Evolutionary conservation across 768 basidiomycete species (phyloP).

Genomic region (Saitozyma sp.): DNA sequence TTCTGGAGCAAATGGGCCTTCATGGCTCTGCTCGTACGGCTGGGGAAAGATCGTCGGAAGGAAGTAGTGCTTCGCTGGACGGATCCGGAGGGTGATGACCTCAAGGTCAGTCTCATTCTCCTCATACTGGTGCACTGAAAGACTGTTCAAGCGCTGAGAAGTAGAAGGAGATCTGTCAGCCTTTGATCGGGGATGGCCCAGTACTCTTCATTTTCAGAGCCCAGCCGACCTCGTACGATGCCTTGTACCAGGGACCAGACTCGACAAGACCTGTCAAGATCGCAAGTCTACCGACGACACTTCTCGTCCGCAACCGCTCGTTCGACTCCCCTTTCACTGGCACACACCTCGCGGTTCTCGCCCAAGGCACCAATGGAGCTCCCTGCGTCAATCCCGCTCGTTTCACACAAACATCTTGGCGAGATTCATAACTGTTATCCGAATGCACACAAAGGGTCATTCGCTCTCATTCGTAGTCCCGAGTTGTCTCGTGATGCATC

Average conservation of each 20-base stretch:
- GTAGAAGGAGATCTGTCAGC: background rate
- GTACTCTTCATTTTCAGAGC: background rate
- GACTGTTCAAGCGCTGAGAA: constrained; percentile 3
- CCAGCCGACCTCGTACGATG: background rate
- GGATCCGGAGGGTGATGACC: too few relatives aligned
- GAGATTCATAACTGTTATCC: too few relatives aligned
- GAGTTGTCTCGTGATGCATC: too few relatives aligned
- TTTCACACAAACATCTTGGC: background rate
- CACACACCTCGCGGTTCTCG: constrained; percentile 6
- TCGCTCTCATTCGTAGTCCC: too few relatives aligned
- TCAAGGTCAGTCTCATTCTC: too few relatives aligned
- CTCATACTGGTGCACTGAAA: too few relatives aligned
- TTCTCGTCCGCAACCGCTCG: background rate
- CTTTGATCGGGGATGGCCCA: background rate
- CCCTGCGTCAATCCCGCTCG: constrained; percentile 5
- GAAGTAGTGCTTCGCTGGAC: background rate
- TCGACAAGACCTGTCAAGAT: background rate
- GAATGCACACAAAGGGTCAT: too few relatives aligned
- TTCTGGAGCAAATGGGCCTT: constrained; percentile 21
- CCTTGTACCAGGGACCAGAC: background rate
- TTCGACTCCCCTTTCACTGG: constrained; percentile 2
- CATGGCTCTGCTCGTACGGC: constrained; percentile 16
- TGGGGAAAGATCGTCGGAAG: background rate
- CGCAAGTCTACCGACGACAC: background rate
- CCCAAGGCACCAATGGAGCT: background rate